Conservation (phyloP, 164 flowering plant genomes). For the Nymphaea thermarum region DNA sequence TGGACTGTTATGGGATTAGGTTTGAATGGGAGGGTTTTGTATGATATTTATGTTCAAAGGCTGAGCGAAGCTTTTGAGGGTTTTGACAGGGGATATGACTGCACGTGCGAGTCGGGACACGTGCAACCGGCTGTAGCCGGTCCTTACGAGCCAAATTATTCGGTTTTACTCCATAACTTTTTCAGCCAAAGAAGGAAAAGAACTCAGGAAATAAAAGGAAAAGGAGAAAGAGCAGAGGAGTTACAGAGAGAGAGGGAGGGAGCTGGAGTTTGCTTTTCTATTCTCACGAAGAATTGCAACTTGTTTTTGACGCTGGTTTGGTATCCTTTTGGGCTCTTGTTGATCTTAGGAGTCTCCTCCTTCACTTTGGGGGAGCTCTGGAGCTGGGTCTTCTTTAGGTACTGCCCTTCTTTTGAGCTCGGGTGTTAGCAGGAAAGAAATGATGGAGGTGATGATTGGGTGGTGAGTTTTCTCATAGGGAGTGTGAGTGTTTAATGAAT, state of each 20-base stretch:
- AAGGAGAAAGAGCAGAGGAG: background rate
- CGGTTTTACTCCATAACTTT: background rate
- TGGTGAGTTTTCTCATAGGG: background rate
- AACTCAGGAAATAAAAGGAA: background rate
- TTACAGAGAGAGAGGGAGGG: background rate
- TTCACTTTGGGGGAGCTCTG: background rate
- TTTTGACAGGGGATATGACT: conserved; percentile 15
- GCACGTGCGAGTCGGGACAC: conserved; percentile 30
- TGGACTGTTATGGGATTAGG: background rate
- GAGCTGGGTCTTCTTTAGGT: background rate
- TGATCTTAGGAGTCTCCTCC: background rate
- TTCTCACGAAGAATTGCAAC: background rate
- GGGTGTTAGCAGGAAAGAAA: background rate
- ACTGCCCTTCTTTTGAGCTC: background rate
- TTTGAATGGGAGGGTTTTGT: background rate
- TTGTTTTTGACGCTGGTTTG: background rate
- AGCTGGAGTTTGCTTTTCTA: background rate
- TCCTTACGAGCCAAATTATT: background rate
- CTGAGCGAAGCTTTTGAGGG: conserved; percentile 3
- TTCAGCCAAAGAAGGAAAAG: background rate
- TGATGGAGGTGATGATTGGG: background rate
- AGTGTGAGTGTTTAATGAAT: background rate
- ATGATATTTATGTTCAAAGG: background rate
- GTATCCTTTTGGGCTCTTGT: background rate
- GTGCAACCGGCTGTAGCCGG: conserved; percentile 18